Evolutionary conservation across 1,284 basidiomycete species (phyloP).

Genomic region (Ganoderma boninense): DNA sequence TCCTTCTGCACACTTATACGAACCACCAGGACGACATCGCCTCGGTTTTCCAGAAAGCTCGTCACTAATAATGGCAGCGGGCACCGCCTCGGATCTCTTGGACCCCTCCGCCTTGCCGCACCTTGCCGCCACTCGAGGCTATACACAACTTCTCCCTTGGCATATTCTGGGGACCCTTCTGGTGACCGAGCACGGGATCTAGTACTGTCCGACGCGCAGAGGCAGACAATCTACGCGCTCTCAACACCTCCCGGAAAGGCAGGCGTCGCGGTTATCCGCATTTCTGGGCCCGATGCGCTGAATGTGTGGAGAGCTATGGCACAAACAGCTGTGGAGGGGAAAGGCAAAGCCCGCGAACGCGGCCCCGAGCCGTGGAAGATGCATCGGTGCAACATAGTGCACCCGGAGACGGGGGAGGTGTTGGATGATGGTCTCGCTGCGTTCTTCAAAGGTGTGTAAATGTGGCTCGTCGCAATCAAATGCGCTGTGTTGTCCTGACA

Average conservation of each 20-base stretch:
- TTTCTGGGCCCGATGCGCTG: conserved; percentile 79
- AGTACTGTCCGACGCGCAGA: conserved; percentile 65
- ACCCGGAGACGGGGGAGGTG: conserved; percentile 66
- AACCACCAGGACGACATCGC: conserved; percentile 15
- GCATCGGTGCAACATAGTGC: conserved; percentile 72
- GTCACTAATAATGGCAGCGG: conserved; percentile 17
- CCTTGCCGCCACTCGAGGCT: conserved; percentile 14
- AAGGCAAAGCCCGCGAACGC: conserved; percentile 28
- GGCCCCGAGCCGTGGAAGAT: conserved; percentile 68
- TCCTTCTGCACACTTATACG: conserved; percentile 24
- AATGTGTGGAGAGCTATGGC: conserved; percentile 70
- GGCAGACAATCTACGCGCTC: conserved; percentile 84
- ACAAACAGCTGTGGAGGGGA: conserved; percentile 29
- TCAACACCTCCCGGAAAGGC: conserved; percentile 86
- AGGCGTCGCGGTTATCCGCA: conserved; percentile 82
- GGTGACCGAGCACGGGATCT: conserved; percentile 16
- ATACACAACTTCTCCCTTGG: conserved; percentile 13
- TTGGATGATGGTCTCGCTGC: conserved; percentile 86
- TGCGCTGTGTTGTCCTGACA: not conserved
- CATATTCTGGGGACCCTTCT: not conserved
- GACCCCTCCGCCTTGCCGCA: conserved; percentile 1
- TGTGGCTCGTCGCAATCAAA: not conserved
- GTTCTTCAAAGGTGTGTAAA: conserved; percentile 76
- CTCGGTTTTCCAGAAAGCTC: conserved; percentile 24
- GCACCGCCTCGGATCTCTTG: conserved; percentile 28